Evolutionary conservation across 2,329 filamentous ascomycete species (phyloP).

Genomic region (Cryphonectria japonica): DNA sequence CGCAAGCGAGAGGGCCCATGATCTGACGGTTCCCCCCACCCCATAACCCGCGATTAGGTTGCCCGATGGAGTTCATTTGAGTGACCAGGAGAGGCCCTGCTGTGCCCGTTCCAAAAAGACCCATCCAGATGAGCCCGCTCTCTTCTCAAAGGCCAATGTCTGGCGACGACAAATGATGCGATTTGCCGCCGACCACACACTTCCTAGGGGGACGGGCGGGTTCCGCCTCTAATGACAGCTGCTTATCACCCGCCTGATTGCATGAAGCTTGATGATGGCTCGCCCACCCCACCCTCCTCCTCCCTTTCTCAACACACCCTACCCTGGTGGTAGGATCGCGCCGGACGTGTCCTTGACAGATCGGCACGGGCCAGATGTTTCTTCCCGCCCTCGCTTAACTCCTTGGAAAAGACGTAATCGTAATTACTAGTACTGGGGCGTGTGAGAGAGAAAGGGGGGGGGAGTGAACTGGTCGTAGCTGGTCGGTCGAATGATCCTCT

Average conservation of each 20-base stretch:
- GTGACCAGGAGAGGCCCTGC: slow-evolving; percentile 7
- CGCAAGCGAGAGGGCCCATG: slow-evolving; percentile 20
- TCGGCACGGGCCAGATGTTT: slow-evolving; percentile 20
- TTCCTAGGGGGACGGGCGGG: neutral
- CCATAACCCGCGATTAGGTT: slow-evolving; percentile 20
- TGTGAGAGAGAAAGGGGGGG: no score
- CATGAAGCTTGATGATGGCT: slow-evolving; percentile 25
- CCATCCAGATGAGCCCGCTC: slow-evolving; percentile 12
- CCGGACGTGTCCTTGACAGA: slow-evolving; percentile 25
- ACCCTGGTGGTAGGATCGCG: slow-evolving; percentile 19
- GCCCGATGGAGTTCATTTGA: neutral
- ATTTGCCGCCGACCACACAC: slow-evolving; percentile 14
- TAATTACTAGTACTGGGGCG: neutral
- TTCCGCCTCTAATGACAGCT: slow-evolving; percentile 27
- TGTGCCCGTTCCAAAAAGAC: neutral
- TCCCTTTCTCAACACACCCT: neutral
- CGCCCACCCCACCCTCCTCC: no score
- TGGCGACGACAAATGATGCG: neutral
- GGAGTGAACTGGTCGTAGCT: no score
- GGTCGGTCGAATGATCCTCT: no score
- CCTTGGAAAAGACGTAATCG: neutral
- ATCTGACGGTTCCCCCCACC: neutral
- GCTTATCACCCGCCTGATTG: slow-evolving; percentile 24
- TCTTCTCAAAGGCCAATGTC: neutral
- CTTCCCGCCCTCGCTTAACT: slow-evolving; percentile 13